Conservation (phyloP, 805 yeast species). For the Ascoidea rubescens region DNA sequence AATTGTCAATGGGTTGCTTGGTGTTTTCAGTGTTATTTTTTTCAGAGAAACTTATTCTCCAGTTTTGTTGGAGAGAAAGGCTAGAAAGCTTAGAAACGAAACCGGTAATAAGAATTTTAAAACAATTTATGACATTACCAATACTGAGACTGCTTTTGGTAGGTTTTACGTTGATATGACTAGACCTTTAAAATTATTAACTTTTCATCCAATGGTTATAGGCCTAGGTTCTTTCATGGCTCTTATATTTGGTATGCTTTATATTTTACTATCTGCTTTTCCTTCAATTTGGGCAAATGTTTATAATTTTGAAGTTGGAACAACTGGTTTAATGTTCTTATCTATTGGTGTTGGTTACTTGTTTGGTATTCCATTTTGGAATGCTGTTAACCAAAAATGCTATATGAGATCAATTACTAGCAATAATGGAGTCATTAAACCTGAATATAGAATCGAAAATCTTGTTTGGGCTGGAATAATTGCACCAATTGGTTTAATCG, state of each 20-base stretch:
- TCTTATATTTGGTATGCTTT: constrained; percentile 51
- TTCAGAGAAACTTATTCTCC: constrained; percentile 51
- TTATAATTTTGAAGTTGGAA: constrained; percentile 34
- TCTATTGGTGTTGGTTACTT: constrained; percentile 42
- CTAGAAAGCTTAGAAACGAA: constrained; percentile 29
- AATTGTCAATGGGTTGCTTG: constrained; percentile 38
- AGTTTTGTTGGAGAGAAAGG: constrained; percentile 30
- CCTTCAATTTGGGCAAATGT: constrained; percentile 33
- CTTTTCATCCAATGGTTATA: constrained; percentile 48
- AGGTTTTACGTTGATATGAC: constrained; percentile 28
- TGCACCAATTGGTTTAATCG: constrained; percentile 45
- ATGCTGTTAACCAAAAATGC: constrained; percentile 25
- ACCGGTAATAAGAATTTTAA: constrained; percentile 45
- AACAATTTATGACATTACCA: constrained; percentile 48
- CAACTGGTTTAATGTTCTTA: constrained; percentile 44
- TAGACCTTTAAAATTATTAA: constrained; percentile 39
- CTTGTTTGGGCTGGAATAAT: constrained; percentile 34
- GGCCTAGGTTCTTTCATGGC: constrained; percentile 55
- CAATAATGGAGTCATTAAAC: constrained; percentile 42
- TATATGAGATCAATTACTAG: constrained; percentile 23
- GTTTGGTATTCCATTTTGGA: constrained; percentile 35
- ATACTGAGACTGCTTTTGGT: constrained; percentile 25
- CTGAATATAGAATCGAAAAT: constrained; percentile 46
- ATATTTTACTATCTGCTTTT: constrained; percentile 46
- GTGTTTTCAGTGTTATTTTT: constrained; percentile 26